Evolutionary conservation across 768 basidiomycete species (phyloP).

Genomic region (Mycena albidolilacea): DNA sequence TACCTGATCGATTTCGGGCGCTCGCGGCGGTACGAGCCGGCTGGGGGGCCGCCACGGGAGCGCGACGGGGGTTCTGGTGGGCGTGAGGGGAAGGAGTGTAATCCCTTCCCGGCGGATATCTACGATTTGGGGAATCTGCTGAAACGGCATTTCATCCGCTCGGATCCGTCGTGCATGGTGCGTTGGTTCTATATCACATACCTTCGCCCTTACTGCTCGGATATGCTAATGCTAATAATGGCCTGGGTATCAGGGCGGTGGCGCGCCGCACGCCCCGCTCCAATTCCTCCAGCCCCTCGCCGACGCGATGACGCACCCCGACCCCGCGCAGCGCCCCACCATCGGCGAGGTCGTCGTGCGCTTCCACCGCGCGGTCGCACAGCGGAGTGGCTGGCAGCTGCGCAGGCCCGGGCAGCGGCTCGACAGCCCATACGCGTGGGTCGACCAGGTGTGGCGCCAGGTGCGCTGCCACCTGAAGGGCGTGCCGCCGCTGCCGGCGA

Average conservation of each 20-base stretch:
- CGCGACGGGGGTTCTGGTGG: slow-evolving; percentile 5
- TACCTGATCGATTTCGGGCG: slow-evolving; percentile 43
- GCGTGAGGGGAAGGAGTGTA: slow-evolving; percentile 21
- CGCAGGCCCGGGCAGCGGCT: slow-evolving; percentile 40
- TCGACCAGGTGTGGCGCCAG: slow-evolving; percentile 32
- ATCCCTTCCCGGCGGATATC: slow-evolving; percentile 53
- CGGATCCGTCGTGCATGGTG: slow-evolving; percentile 14
- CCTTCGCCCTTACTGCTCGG: not conserved
- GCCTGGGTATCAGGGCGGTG: slow-evolving; percentile 4
- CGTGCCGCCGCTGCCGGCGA: slow-evolving; percentile 21
- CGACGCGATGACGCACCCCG: slow-evolving; percentile 45
- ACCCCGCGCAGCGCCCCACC: slow-evolving; percentile 47
- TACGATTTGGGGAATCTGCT: slow-evolving; percentile 51
- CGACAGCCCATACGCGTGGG: slow-evolving; percentile 25
- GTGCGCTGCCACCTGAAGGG: slow-evolving; percentile 21
- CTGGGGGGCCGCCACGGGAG: slow-evolving; percentile 38
- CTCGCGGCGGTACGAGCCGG: slow-evolving; percentile 36
- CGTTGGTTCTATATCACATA: slow-evolving; percentile 10
- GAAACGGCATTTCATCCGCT: slow-evolving; percentile 42
- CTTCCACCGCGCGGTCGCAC: slow-evolving; percentile 36
- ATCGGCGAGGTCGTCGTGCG: slow-evolving; percentile 46
- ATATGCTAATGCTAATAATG: not conserved
- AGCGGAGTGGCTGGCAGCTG: slow-evolving; percentile 43
- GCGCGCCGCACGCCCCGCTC: slow-evolving; percentile 36
- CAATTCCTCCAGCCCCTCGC: slow-evolving; percentile 48